These are phyloP conservation scores for Inga laurina DNA, from an alignment of 306 rosid species.

Conservation along the genomic window DNA sequence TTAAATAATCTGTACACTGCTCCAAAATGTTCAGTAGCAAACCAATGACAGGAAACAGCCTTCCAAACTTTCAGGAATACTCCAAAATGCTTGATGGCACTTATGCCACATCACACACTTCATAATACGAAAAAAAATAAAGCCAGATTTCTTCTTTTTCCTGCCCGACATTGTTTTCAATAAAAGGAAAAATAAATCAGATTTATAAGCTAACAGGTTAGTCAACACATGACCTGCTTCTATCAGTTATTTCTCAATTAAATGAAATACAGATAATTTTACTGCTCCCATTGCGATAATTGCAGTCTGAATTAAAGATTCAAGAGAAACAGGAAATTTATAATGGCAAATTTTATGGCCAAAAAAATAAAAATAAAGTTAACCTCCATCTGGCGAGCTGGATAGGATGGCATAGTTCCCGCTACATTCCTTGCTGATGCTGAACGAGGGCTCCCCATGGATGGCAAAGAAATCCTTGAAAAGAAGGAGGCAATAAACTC, in stretches of 20 bases:
- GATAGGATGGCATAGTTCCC: slow-evolving; percentile 57
- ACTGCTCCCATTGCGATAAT: background rate
- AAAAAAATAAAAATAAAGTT: slow-evolving; percentile 28
- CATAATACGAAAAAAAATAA: background rate
- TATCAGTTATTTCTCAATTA: background rate
- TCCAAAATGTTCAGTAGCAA: background rate
- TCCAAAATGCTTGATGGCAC: slow-evolving; percentile 9
- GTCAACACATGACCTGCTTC: slow-evolving; percentile 2
- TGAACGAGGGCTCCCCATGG: slow-evolving; percentile 61
- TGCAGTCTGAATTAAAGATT: slow-evolving; percentile 11
- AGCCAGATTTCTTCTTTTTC: background rate
- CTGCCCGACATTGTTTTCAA: background rate
- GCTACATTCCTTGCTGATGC: slow-evolving; percentile 60
- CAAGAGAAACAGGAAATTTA: background rate
- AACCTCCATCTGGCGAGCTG: slow-evolving; percentile 79
- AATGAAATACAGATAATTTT: background rate
- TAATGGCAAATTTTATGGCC: background rate
- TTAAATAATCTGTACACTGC: background rate
- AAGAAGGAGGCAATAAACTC: slow-evolving; percentile 68
- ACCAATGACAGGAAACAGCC: background rate
- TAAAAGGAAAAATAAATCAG: background rate
- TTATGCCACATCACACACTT: background rate
- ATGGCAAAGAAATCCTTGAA: slow-evolving; percentile 75
- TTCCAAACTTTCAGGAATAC: background rate
- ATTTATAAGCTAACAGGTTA: background rate